Conservation (phyloP, 148 eudicot species). For the Nepenthes mirabilis region DNA sequence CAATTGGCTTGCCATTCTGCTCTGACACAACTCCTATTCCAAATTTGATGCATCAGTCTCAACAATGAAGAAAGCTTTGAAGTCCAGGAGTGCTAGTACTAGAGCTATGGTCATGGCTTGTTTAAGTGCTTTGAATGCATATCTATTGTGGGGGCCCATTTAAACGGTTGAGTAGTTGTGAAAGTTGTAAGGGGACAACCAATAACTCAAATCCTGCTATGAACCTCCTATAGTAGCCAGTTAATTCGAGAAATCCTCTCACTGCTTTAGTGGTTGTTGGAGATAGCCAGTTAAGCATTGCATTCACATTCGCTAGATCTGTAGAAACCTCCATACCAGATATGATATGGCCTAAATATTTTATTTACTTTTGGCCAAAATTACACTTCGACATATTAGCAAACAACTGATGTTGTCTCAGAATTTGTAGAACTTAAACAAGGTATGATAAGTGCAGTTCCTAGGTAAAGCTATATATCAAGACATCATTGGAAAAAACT, state of each 20-base stretch:
- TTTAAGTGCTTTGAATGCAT: background rate
- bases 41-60: conserved; percentile 5
- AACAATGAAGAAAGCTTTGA: background rate
- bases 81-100: background rate
- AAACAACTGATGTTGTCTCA: too few species aligned
- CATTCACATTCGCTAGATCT: background rate
- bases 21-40: conserved; percentile 3
- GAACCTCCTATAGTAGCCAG: conserved; percentile 5
- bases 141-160: background rate
- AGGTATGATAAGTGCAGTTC: too few species aligned
- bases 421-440: too few species aligned
- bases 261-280: background rate
- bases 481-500: too few species aligned
- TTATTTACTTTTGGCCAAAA: too few species aligned
- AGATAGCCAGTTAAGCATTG: background rate
- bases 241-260: background rate
- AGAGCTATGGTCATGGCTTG: background rate
- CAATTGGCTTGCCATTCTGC: conserved; percentile 2
- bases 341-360: too few species aligned
- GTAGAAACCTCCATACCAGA: background rate
- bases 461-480: too few species aligned
- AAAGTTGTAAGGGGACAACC: background rate
- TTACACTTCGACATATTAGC: too few species aligned
- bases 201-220: background rate
- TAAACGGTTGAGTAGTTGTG: background rate